Conservation (phyloP, 805 yeast genomes). For the Phaffomyces opuntiae region DNA sequence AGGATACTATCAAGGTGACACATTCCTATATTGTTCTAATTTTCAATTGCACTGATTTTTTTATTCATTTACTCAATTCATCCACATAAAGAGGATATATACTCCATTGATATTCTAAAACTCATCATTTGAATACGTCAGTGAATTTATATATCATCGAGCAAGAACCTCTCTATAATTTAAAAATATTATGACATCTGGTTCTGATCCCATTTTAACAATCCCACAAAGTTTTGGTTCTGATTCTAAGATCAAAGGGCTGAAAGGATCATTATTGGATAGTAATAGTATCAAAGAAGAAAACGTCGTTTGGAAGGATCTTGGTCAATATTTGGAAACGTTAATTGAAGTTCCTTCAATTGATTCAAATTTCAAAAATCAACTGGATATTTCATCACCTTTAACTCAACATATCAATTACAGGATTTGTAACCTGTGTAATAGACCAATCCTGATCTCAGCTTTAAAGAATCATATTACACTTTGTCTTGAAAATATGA, state of each 20-base stretch:
- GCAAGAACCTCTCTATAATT: too few relatives aligned
- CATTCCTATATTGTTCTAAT: too few relatives aligned
- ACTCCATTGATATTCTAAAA: too few relatives aligned
- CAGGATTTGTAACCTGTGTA: constrained; percentile 41
- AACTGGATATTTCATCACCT: constrained; percentile 25
- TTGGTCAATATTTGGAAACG: constrained; percentile 25
- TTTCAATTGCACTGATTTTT: too few relatives aligned
- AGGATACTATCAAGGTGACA: too few relatives aligned
- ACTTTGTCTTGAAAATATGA: constrained; percentile 28
- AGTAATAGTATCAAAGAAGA: constrained; percentile 2
- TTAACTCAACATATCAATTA: constrained; percentile 33
- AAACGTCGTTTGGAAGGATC: constrained; percentile 25
- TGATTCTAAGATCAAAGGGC: constrained; percentile 22
- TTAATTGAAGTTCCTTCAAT: constrained; percentile 11
- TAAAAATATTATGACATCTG: constrained; percentile 19
- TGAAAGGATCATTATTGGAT: constrained; percentile 6
- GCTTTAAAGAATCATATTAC: constrained; percentile 33
- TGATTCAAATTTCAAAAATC: constrained; percentile 16
- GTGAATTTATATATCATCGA: too few relatives aligned
- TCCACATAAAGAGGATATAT: too few relatives aligned
- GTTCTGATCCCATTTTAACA: constrained; percentile 11
- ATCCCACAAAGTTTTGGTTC: constrained; percentile 19
- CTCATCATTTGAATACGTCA: too few relatives aligned
- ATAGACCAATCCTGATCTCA: constrained; percentile 35
- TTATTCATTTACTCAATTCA: too few relatives aligned